Conservation (phyloP, 345 rosid species). For the Pugionium cornutum region DNA sequence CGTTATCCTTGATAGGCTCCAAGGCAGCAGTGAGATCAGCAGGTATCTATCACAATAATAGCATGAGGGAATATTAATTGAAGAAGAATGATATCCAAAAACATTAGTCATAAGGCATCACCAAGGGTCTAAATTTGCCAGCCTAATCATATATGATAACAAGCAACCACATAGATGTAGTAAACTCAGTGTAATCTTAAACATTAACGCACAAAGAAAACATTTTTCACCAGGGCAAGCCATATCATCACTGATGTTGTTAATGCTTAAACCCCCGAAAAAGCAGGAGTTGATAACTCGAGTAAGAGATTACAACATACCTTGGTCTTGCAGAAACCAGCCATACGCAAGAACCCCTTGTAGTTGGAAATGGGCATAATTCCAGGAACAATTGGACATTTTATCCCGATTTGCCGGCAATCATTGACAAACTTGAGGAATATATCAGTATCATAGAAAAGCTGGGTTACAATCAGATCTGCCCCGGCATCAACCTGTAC, state of each 20-base stretch:
- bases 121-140: slow-evolving; percentile 7
- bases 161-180: slow-evolving; percentile 18
- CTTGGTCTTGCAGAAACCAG: slow-evolving; percentile 96
- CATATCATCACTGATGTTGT: not conserved
- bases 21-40: slow-evolving; percentile 80
- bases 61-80: not conserved
- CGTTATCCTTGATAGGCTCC: slow-evolving; percentile 96
- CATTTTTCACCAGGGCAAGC: not conserved
- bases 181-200: not conserved
- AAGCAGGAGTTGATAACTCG: too few relatives aligned
- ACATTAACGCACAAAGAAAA: not conserved
- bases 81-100: not conserved
- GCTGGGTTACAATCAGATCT: slow-evolving; percentile 79
- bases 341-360: slow-evolving; percentile 90
- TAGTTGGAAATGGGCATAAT: slow-evolving; percentile 96
- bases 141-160: not conserved
- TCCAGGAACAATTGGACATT: slow-evolving; percentile 91
- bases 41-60: slow-evolving; percentile 59
- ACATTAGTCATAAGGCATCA: slow-evolving; percentile 1
- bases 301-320: slow-evolving; percentile 39
- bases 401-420: slow-evolving; percentile 86
- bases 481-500: slow-evolving; percentile 94
- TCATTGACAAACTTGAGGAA: slow-evolving; percentile 93
- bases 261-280: too few relatives aligned
- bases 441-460: slow-evolving; percentile 87